Base-by-base conservation (phyloP, 2,329 filamentous ascomycete species). In the Nothophoma quercina region DNA sequence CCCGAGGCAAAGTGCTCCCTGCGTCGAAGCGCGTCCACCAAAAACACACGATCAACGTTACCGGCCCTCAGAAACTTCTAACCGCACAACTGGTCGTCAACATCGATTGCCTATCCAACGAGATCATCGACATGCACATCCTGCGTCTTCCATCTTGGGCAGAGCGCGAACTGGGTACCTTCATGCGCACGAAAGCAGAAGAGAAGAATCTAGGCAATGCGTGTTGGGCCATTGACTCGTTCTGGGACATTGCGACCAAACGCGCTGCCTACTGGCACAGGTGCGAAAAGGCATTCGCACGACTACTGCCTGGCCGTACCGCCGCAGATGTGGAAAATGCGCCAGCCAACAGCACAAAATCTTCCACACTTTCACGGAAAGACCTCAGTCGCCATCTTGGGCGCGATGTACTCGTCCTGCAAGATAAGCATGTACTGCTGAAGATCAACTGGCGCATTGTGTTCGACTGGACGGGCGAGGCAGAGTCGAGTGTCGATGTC, bases 401-500 rank as follows among this genome's bases (percentile, higher is more conserved):
- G 58, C 61, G 68, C 15, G 22, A 69, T 12, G 46, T 59, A 2
- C 60, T 62, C 44, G 64, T 42, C 57, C 60, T 75, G 47, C 72
- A 40, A 68, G 70, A 75, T 1, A 66, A 69, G 1, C 55, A 74
- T 8, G 76, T 81, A 2, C 69, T 77, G 9, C 48, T 86, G 4
- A 79, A 84, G 21, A 73, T 90, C 1, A 77, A 80, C 50, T 91
- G 88, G 88, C 77, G 72, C 38, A 85, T 89, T 34, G 72, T 74
- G 2, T 89, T 90, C 63, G 88, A 90, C 69, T 90, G 87, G 88
- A 87, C 87, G 0, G 88, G 88, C 5, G 88, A 90, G 65, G 87
- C 85, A 4, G 81, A 83, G 63, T 89, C 83, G 59, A 77, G 77
- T 35, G 72, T 90, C 13, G 75, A 74, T 4, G 76, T 87, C 9